Evolutionary conservation across 352 stramenopile species (phyloP), one percentile per base, ranked within the genome.

Genomic region (Phytophthora macrochlamydospora): DNA sequence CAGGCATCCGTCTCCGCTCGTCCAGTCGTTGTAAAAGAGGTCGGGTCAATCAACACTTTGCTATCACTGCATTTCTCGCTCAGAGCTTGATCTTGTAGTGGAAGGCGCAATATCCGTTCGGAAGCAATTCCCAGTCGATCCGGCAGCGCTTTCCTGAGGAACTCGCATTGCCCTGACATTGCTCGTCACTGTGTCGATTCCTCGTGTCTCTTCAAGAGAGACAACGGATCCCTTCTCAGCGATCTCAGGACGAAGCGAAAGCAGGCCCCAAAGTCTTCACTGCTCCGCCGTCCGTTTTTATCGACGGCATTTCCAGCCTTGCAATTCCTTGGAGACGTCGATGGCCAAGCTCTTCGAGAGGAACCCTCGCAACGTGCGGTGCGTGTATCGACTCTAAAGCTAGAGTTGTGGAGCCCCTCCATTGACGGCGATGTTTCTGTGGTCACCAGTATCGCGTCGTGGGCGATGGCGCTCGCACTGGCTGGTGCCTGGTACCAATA

Each of bases 401-500:
- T 24, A 24, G 18, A 11, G 7, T 38, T 7, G 18, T 18, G 13
- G 3, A 3, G 48, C 29, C 3, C 44, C 8, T 14, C 4, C 32
- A 51, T 14, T 2, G 33, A 11, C 30, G 2, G 2, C 8, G 24
- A 38, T 3, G 29, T 0, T 38, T 43, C 6, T 54, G 18, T 30
- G 9, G 7, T 40, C 35, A 4, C 46, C 40, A 89, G 82, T 37
- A 84, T 91, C 38, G 67, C 74, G 7, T 78, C 78, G 24, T 91
- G 82, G 82, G 59, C 76, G 18, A 61, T 86, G 49, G 80, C 82
- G 3, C 51, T 74, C 29, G 71, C 69, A 5, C 67, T 77, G 38
- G 73, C 75, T 44, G 60, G 52, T 1, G 75, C 62, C 37, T 89
- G 80, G 79, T 86, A 85, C 71, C 62, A 81, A 53, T 78, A 89